Base-by-base conservation (phyloP, 805 yeast genomes). In the Spencermartinsiella europaea region DNA sequence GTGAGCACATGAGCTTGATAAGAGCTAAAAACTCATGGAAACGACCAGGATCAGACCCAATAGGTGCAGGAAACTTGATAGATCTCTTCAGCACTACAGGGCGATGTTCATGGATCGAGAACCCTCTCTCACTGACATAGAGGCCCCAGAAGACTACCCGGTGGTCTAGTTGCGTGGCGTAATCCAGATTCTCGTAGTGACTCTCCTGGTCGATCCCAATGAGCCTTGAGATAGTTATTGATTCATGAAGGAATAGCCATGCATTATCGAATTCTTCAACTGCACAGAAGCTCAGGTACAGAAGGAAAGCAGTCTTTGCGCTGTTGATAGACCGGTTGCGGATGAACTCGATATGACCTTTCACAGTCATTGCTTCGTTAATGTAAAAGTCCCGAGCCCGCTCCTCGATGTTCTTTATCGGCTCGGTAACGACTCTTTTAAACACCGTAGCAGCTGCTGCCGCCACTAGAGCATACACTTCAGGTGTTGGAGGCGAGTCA, bases 61-160 rank as follows among this genome's bases (percentile, higher is more conserved):
- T 5, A 7, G 19, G 12, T 20, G 5, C 21, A 14, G 48, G 48
- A 12, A 41, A 22, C 14, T 4, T 16, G 36, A 41, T 41, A 14
- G 40, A 20, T 5, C 21, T 33, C 10, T n/a, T 16, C 14, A 45
- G n/a, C 7, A 42, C 41, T 4, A 41, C 25, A 7, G 45, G 40
- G 10, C 31, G 47, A 14, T 33, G 40, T 21, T 42, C 45, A 17
- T 45, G 48, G 15, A 45, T 45, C n/a, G 48, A 33, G 33, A 45
- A 45, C 28, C 48, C 48, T 8, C 48, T 42, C 28, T 45, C 48
- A 17, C 41, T 41, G 14, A 45, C 48, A 40, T 19, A 45, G 15
- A 45, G 45, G 21, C 45, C 45, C 48, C 48, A 45, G 34, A n/a
- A 45, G 14, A 45, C 36, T 8, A 45, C 16, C 5, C 48, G 45